These are phyloP conservation scores for Micromonas pusilla DNA, from an alignment of 139 green algal species.

Conservation along the genomic window DNA sequence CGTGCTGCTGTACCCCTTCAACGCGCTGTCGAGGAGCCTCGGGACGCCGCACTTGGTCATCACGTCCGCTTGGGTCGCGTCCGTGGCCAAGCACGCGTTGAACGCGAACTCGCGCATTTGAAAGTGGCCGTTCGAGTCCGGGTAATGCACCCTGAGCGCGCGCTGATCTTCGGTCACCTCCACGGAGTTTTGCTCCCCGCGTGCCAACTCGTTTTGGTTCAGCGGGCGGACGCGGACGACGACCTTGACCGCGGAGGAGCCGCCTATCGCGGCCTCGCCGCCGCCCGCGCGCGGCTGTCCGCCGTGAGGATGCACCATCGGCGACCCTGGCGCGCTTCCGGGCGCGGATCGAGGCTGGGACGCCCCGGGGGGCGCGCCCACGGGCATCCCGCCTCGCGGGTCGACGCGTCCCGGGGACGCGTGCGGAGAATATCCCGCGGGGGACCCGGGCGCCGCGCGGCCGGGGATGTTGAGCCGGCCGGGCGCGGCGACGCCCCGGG, in stretches of 20 bases:
- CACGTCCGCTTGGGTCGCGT: neutral
- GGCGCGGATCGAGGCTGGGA: too few relatives aligned
- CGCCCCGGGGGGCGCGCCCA: too few relatives aligned
- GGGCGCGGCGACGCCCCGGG: too few relatives aligned
- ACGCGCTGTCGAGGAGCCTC: neutral
- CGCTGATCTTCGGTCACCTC: neutral
- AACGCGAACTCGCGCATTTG: conserved; percentile 5
- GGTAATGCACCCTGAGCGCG: neutral
- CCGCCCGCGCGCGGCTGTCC: too few relatives aligned
- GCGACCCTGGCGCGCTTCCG: too few relatives aligned
- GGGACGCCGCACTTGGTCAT: neutral
- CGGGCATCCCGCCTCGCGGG: too few relatives aligned
- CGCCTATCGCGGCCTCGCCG: too few relatives aligned
- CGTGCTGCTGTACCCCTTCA: neutral
- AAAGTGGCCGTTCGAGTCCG: neutral
- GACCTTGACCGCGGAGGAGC: neutral
- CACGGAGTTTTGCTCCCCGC: neutral
- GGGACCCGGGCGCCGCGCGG: too few relatives aligned
- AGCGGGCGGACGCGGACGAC: neutral
- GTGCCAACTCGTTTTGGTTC: neutral
- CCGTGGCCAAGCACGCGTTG: neutral
- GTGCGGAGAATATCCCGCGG: too few relatives aligned
- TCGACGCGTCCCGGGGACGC: too few relatives aligned
- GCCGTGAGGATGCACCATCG: too few relatives aligned
- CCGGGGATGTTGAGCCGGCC: too few relatives aligned